Evolutionary conservation across 2,329 filamentous ascomycete genomes (phyloP), one percentile per base, ranked within the genome.

Genomic region (Microdochium nivale): DNA sequence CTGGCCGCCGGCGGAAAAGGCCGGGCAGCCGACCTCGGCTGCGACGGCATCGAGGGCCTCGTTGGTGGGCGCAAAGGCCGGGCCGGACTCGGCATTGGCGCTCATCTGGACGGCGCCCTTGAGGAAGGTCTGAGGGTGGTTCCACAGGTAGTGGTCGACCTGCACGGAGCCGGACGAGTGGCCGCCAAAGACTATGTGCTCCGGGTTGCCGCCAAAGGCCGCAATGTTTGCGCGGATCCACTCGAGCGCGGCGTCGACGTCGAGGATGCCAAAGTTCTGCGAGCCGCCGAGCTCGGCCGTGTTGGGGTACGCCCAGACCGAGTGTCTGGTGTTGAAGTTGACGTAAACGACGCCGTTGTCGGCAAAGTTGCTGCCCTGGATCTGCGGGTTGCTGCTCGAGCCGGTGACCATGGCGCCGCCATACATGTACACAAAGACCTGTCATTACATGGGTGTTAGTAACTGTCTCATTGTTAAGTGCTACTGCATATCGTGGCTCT

Each of bases 111-210:
- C 62, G 7, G 67, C 67, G 2, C 67, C 67, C 52, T 60, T 67
- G 37, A 70, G 65, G 60, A 62, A 70, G 11, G 65, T 60, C 16
- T 67, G 50, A 9, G 67, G 67, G 51, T 70, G 62, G 54, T 70
- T 70, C 67, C 67, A 72, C 19, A 72, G 65, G 51, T 72, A 72
- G 56, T 71, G 67, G 27, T 71, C 70, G 30, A 70, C 67, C 19
- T 68, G 66, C 9, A 68, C 66, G 25, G 56, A 55, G 4, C 68
- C 68, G 0, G 67, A 70, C 0, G 67, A 67, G 56, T 70, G 66
- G 1, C 71, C 71, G 47, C 72, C 72, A 4, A 73, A 64, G n/a
- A 74, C 70, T 2, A 75, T 67, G 49, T 70, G 71, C 33, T 73
- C 62, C 3, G 71, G 70, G 54, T 74, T 67, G 24, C 71, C 71